These are phyloP conservation scores for Metarhizium brunneum DNA, from an alignment of 2,329 filamentous ascomycete species.

Conservation along the genomic window DNA sequence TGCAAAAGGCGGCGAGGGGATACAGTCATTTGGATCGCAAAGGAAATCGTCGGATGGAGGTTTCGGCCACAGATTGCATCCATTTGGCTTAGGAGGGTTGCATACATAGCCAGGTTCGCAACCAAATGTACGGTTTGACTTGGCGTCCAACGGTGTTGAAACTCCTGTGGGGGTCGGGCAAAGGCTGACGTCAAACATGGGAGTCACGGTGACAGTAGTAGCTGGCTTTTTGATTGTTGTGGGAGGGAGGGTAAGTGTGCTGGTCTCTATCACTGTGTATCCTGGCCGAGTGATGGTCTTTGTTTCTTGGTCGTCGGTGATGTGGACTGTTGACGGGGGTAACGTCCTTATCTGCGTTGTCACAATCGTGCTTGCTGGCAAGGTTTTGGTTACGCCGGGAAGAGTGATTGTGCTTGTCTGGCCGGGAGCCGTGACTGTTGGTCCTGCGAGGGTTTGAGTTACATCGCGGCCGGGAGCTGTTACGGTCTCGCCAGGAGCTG, in stretches of 20 bases:
- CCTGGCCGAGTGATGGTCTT: slow-evolving; percentile 22
- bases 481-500: slow-evolving; percentile 2
- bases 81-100: slow-evolving; percentile 36
- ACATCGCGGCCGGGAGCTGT: slow-evolving; percentile 9
- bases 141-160: slow-evolving; percentile 20
- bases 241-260: slow-evolving; percentile 17
- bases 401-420: slow-evolving; percentile 16
- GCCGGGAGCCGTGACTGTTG: slow-evolving; percentile 16
- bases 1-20: slow-evolving; percentile 27
- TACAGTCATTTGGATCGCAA: slow-evolving; percentile 36
- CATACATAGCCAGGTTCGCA: slow-evolving; percentile 45
- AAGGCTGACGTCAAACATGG: slow-evolving; percentile 22
- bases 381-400: slow-evolving; percentile 14
- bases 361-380: slow-evolving; percentile 6
- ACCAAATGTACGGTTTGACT: slow-evolving; percentile 40
- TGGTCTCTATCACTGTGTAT: slow-evolving; percentile 20
- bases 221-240: slow-evolving; percentile 19
- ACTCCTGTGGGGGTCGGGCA: slow-evolving; percentile 36
- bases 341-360: slow-evolving; percentile 6
- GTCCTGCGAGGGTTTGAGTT: slow-evolving; percentile 2
- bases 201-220: slow-evolving; percentile 18
- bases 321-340: slow-evolving; percentile 8
- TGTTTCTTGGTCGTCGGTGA: slow-evolving; percentile 14
- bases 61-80: slow-evolving; percentile 42
- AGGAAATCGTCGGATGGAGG: slow-evolving; percentile 35